Evolutionary conservation across 352 stramenopile genomes (phyloP), one percentile per base, ranked within the genome.

Genomic region (Aphanomyces astaci): DNA sequence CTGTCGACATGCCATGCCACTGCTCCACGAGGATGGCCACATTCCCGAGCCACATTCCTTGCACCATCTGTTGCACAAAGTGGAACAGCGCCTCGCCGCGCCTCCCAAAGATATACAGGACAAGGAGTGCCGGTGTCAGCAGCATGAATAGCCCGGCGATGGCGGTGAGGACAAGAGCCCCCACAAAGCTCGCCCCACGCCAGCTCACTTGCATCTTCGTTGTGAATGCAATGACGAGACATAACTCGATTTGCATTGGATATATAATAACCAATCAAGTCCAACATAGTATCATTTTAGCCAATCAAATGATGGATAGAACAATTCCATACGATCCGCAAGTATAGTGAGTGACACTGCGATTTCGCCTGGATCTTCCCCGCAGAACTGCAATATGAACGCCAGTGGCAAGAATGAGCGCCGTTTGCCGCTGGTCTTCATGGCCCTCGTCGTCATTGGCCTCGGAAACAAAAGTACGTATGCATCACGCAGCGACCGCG

Each of bases 381-480:
- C 45, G 13, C 22, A 7, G 17, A 45, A 36, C 33, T n/a, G 24
- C 11, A 64, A 73, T 66, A 46, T 66, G 43, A 54, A 33, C 69
- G 63, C 66, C 66, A 36, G 49, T 66, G 17, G 57, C 22, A 68
- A 62, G 17, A 57, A 64, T 24, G 73, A 84, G 70, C 76, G 76
- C 64, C 81, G 86, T 43, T 71, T 80, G 63, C 86, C 88, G 80
- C 81, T 93, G 19, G 73, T 91, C 76, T 93, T 93, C 70, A 71
- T 92, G 52, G 81, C 81, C 25, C 88, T 93, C 77, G 75, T 93
- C 30, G 88, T 93, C 72, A 79, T 93, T 39, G 85, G 85, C 1
- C 81, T 93, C 24, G 85, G 85, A 71, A 92, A 92, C 73, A 93
- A 93, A 64, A 92, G 85, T 93, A 71, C 63, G 79, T n/a, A n/a